Conservation (phyloP, 148 eudicot genomes). For the Bassia scoparia region DNA sequence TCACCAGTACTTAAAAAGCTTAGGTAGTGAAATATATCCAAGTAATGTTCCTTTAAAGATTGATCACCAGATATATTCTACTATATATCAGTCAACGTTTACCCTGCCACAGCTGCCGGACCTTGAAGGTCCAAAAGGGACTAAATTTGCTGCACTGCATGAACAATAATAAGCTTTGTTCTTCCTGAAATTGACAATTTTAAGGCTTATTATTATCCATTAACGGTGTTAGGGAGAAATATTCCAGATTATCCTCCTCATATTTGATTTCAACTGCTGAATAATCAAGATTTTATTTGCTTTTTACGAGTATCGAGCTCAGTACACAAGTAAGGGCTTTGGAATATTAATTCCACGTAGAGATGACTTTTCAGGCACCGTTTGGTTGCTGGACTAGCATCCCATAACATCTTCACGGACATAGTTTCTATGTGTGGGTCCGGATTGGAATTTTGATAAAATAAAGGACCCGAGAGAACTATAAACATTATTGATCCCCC, state of each 20-base stretch:
- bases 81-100: slow-evolving; percentile 24
- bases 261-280: slow-evolving; percentile 34
- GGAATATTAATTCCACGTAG: slow-evolving; percentile 24
- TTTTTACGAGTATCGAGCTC: slow-evolving; percentile 18
- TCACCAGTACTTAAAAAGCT: slow-evolving; percentile 31
- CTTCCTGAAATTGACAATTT: slow-evolving; percentile 24
- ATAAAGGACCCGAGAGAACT: slow-evolving; percentile 21
- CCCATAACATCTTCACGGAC: slow-evolving; percentile 44
- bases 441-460: slow-evolving; percentile 33
- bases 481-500: slow-evolving; percentile 38
- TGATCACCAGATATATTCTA: slow-evolving; percentile 19
- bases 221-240: slow-evolving; percentile 23
- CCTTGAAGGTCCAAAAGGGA: slow-evolving; percentile 32
- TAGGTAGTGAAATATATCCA: slow-evolving; percentile 27
- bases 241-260: slow-evolving; percentile 29
- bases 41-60: slow-evolving; percentile 15
- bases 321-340: slow-evolving; percentile 30
- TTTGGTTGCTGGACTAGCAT: slow-evolving; percentile 28
- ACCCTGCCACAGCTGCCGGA: slow-evolving; percentile 16
- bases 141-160: slow-evolving; percentile 31
- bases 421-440: slow-evolving; percentile 31
- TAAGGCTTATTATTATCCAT: slow-evolving; percentile 34
- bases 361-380: slow-evolving; percentile 31
- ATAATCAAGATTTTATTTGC: slow-evolving; percentile 5
- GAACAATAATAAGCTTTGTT: slow-evolving; percentile 30